phyloP scores from a whole-genome alignment of 306 rosid species.

The Dalbergia cultrata region DNA sequence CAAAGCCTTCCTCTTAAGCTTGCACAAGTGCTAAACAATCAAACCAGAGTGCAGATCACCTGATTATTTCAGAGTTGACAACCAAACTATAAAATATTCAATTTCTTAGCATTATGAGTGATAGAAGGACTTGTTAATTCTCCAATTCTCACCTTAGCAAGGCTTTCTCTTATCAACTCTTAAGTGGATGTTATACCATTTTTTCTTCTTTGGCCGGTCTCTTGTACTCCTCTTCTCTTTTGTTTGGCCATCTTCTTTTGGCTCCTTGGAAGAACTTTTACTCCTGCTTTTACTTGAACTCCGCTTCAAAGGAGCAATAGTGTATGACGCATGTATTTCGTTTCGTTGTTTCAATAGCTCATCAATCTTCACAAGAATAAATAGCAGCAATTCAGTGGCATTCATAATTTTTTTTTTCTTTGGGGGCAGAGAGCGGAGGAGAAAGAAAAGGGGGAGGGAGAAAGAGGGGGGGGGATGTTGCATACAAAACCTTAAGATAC shows the following conservation, averaged over 20 bases:
- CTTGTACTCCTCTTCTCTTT: slow-evolving; percentile 73
- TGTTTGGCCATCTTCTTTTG: slow-evolving; percentile 73
- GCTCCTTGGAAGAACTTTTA: slow-evolving; percentile 74
- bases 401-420: slow-evolving; percentile 2
- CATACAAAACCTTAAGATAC: slow-evolving; percentile 4
- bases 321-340: slow-evolving; percentile 90
- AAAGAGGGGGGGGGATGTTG: background rate
- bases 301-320: slow-evolving; percentile 74
- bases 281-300: slow-evolving; percentile 76
- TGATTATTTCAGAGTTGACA: slow-evolving; percentile 26
- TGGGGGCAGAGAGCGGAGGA: background rate
- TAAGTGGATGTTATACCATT: slow-evolving; percentile 89
- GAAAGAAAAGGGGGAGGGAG: background rate
- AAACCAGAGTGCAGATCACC: slow-evolving; percentile 36
- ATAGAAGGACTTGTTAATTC: slow-evolving; percentile 25
- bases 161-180: slow-evolving; percentile 95
- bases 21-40: slow-evolving; percentile 50
- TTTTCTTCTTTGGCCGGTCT: slow-evolving; percentile 88
- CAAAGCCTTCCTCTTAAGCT: slow-evolving; percentile 52
- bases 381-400: slow-evolving; percentile 18
- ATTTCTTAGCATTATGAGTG: slow-evolving; percentile 26
- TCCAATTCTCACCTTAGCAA: slow-evolving; percentile 71
- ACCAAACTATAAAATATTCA: slow-evolving; percentile 21
- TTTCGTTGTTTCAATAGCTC: slow-evolving; percentile 90
- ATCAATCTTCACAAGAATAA: slow-evolving; percentile 71